These are phyloP conservation scores for Boeremia exigua DNA, from an alignment of 2,329 filamentous ascomycete genomes.

Conservation along the genomic window DNA sequence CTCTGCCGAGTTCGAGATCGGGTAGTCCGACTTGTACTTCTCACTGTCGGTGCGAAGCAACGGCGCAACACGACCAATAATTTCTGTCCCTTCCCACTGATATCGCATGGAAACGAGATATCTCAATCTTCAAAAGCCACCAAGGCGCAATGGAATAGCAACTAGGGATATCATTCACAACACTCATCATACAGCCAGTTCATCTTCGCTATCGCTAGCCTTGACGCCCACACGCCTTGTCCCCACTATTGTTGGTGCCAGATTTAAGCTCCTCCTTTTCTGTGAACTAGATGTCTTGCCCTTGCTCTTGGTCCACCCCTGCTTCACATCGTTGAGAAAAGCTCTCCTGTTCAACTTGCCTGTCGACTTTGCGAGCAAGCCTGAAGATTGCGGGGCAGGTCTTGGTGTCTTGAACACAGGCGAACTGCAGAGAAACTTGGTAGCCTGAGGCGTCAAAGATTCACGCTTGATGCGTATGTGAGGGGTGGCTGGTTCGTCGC, in stretches of 20 bases:
- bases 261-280: constrained; percentile 17
- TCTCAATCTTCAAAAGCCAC: neutral
- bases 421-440: constrained; percentile 18
- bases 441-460: constrained; percentile 21
- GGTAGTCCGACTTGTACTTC: neutral
- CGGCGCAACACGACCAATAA: too few relatives aligned
- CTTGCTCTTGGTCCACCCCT: constrained; percentile 26
- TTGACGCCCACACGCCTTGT: constrained; percentile 18
- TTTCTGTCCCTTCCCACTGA: too few relatives aligned
- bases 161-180: neutral
- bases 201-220: constrained; percentile 32
- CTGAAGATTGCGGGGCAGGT: neutral
- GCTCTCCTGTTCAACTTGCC: constrained; percentile 9
- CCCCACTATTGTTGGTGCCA: constrained; percentile 4
- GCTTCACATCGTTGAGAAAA: constrained; percentile 30
- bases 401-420: constrained; percentile 24
- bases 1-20: constrained; percentile 39
- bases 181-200: constrained; percentile 25
- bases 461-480: constrained; percentile 34
- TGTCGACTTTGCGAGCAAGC: constrained; percentile 1
- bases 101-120: too few relatives aligned
- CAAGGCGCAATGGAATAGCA: neutral
- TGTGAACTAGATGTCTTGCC: constrained; percentile 5
- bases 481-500: constrained; percentile 8
- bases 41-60: too few relatives aligned